Base-by-base conservation (phyloP, 345 rosid species). In the Eutrema heterophyllum region DNA sequence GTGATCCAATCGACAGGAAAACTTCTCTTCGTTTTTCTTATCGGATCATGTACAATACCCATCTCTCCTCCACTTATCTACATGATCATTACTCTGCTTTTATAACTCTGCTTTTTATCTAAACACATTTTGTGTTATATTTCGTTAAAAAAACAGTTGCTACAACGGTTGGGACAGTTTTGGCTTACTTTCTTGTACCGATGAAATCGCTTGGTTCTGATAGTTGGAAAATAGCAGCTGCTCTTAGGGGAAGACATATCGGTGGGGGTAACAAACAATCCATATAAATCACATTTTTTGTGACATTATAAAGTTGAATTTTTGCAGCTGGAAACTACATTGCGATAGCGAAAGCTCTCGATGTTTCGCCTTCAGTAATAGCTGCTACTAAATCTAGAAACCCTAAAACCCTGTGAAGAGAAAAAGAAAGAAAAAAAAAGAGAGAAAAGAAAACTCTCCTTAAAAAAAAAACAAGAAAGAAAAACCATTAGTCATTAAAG, bases 171-270 rank as follows among this genome's bases (percentile, higher is more conserved):
- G 93, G 97, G 46, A 90, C 97, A 3, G 55, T 44, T 3, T 57
- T 86, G 76, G 97, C 92, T 6, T 90, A 72, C 82, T 53, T 79
- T 65, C 16, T 85, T 24, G 93, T 85, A 75, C 97, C 97, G 29
- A 88, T 87, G 94, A 77, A 79, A 70, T 81, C 92, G 12, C 92
- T 87, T 78, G 94, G 92, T 58, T 78, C 75, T 58, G 89, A 87
- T 75, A 81, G 82, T 66, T 91, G 97, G 90, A 91, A 88, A 70
- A 84, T 91, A 55, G 97, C 90, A 24, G 90, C 92, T 72, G 94
- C 97, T 32, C 91, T 88, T 38, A 88, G 84, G 97, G 88, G 92
- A 44, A 86, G 91, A 54, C 85, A 91, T 63, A 91, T 91, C 18
- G 86, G 89, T 53, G 89, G 92, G 82, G 84, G 86, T 85, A 80